A percentile compares a stretch with the other conserved stretches of the same genome.
Evolutionary conservation across 2,329 filamentous ascomycete species (phyloP).

Genomic region (Colletotrichum godetiae): DNA sequence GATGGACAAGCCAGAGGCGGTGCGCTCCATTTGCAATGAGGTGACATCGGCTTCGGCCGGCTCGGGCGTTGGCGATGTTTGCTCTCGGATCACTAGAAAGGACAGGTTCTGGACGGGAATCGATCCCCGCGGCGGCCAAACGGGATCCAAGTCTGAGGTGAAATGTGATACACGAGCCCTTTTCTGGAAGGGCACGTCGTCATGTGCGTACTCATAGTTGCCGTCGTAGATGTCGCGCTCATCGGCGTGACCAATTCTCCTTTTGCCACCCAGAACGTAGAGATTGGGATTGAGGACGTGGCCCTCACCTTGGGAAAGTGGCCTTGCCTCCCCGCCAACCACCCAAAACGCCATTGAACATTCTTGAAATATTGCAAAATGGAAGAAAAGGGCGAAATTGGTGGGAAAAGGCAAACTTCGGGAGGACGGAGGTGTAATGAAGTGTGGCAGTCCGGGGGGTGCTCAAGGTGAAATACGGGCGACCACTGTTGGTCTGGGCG

Average conservation of each 20-base stretch:
- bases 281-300: slow-evolving; percentile 30
- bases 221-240: slow-evolving; percentile 45
- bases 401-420: slow-evolving; percentile 11
- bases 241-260: slow-evolving; percentile 50
- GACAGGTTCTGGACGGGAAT: slow-evolving; percentile 46
- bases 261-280: slow-evolving; percentile 51
- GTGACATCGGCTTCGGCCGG: slow-evolving; percentile 34
- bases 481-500: slow-evolving; percentile 23
- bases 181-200: slow-evolving; percentile 36
- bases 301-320: slow-evolving; percentile 25
- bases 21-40: slow-evolving; percentile 56
- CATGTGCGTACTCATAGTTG: slow-evolving; percentile 40
- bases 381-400: slow-evolving; percentile 9
- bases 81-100: slow-evolving; percentile 54
- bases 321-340: slow-evolving; percentile 34
- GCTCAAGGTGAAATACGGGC: slow-evolving; percentile 34
- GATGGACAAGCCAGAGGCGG: slow-evolving; percentile 61
- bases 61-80: slow-evolving; percentile 40
- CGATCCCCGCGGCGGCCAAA: slow-evolving; percentile 38
- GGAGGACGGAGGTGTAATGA: not conserved
- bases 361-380: slow-evolving; percentile 39
- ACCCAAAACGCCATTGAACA: slow-evolving; percentile 46
- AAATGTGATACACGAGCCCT: slow-evolving; percentile 20
- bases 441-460: slow-evolving; percentile 14
- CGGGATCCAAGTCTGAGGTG: not conserved